phyloP scores from a whole-genome alignment of 2,329 filamentous ascomycete species.

The Magnaporthiopsis rhizophila region DNA sequence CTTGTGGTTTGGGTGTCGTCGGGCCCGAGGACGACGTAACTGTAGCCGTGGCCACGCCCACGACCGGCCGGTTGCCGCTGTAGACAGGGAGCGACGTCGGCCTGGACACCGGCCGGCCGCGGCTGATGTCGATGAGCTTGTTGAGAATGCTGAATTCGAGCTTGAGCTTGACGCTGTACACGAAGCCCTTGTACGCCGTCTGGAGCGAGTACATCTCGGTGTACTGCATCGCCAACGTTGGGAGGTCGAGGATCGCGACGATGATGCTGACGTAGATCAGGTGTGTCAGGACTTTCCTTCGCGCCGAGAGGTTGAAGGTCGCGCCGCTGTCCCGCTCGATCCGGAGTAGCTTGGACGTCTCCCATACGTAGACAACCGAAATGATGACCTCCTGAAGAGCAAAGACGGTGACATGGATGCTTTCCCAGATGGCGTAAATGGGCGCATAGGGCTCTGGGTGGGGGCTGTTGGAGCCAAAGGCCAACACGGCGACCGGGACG shows the following conservation, averaged over 20 bases:
- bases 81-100: background rate
- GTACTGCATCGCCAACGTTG: constrained; percentile 24
- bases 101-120: constrained; percentile 11
- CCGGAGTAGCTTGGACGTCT: constrained; percentile 41
- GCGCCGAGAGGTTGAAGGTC: constrained; percentile 17
- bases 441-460: constrained; percentile 24
- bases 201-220: constrained; percentile 25
- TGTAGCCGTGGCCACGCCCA: too few species aligned
- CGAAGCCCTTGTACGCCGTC: constrained; percentile 24
- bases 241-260: constrained; percentile 29
- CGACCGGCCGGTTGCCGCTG: background rate
- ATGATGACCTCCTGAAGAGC: constrained; percentile 48
- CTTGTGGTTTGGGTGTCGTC: background rate
- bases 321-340: constrained; percentile 27
- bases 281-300: constrained; percentile 38
- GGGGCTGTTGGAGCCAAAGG: constrained; percentile 40
- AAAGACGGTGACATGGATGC: constrained; percentile 48
- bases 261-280: constrained; percentile 36
- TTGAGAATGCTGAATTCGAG: constrained; percentile 28
- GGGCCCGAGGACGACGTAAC: background rate
- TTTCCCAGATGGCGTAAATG: constrained; percentile 41
- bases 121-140: constrained; percentile 20
- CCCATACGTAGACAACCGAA: constrained; percentile 43
- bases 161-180: constrained; percentile 29
- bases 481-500: constrained; percentile 44